A percentile compares a stretch with the other conserved stretches of the same genome.
Conservation (phyloP, 208 protist genomes). For the Trichomonas gallinae region DNA sequence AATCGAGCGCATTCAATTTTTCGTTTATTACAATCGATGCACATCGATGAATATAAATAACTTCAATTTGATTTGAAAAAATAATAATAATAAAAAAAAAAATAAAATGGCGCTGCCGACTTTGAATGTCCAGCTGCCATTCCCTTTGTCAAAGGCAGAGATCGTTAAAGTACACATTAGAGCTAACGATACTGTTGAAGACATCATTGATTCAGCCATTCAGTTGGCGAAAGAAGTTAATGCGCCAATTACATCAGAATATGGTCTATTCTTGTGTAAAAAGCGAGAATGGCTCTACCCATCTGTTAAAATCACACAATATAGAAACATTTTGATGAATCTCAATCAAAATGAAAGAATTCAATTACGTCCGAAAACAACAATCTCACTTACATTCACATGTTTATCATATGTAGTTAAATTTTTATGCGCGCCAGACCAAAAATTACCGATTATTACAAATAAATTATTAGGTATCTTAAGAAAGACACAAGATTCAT, state of each 20-base stretch:
- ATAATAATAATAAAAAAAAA: not conserved
- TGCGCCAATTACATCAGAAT: not conserved
- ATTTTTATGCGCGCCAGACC: not conserved
- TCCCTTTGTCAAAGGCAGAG: not conserved
- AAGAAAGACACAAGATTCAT: not conserved
- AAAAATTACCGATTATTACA: not conserved
- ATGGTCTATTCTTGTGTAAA: not conserved
- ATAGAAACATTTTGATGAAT: not conserved
- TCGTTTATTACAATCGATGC: no score
- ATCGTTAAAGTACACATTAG: not conserved
- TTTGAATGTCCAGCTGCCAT: not conserved
- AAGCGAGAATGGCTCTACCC: not conserved
- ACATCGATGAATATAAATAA: no score
- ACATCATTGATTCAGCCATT: not conserved
- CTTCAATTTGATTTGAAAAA: no score
- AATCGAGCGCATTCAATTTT: no score
- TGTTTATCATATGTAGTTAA: not conserved
- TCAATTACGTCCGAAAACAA: not conserved
- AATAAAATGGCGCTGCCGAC: not conserved
- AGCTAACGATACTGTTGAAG: not conserved
- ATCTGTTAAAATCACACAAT: not conserved
- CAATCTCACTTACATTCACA: not conserved
- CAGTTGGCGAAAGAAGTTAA: not conserved
- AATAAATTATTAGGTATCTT: not conserved
- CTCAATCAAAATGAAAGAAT: not conserved